A percentile compares a stretch with the other conserved stretches of the same genome.
Conservation (phyloP, 2,329 filamentous ascomycete species). For the Mycosphaerella sp. region DNA sequence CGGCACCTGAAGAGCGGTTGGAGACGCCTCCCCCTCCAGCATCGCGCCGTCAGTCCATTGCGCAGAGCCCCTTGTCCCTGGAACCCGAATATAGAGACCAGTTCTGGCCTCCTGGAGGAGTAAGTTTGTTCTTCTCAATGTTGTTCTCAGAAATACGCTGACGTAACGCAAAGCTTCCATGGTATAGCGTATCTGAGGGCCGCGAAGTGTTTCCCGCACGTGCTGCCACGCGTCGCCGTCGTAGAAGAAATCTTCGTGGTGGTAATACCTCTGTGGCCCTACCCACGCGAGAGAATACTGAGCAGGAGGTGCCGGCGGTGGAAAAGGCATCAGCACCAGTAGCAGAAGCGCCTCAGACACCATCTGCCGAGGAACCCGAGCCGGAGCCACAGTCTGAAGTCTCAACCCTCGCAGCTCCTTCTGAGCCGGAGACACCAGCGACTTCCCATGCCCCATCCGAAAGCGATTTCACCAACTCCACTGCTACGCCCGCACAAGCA, state of each 20-base stretch:
- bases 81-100: constrained; percentile 17
- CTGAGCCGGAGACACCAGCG: constrained; percentile 51
- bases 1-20: constrained; percentile 13
- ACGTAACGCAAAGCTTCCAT: constrained; percentile 46
- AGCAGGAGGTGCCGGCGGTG: constrained; percentile 33
- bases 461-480: constrained; percentile 41
- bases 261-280: constrained; percentile 45
- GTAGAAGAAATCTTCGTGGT: constrained; percentile 36
- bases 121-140: constrained; percentile 6
- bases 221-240: constrained; percentile 44
- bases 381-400: constrained; percentile 37
- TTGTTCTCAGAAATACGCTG: neutral
- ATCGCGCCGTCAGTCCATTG: constrained; percentile 16
- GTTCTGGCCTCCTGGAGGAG: constrained; percentile 16
- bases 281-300: constrained; percentile 34
- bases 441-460: constrained; percentile 56
- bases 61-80: constrained; percentile 19
- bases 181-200: constrained; percentile 52
- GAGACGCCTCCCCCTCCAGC: constrained; percentile 17
- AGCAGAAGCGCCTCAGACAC: constrained; percentile 10
- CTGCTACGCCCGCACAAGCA: constrained; percentile 43
- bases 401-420: constrained; percentile 41
- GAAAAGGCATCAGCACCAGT: constrained; percentile 28
- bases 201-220: constrained; percentile 47
- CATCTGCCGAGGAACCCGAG: constrained; percentile 15